Percentiles rank a stretch among this genome's conserved stretches.
These are phyloP conservation scores for Ceratopteris richardii DNA, from an alignment of 75 land plant genomes.

Conservation along the genomic window DNA sequence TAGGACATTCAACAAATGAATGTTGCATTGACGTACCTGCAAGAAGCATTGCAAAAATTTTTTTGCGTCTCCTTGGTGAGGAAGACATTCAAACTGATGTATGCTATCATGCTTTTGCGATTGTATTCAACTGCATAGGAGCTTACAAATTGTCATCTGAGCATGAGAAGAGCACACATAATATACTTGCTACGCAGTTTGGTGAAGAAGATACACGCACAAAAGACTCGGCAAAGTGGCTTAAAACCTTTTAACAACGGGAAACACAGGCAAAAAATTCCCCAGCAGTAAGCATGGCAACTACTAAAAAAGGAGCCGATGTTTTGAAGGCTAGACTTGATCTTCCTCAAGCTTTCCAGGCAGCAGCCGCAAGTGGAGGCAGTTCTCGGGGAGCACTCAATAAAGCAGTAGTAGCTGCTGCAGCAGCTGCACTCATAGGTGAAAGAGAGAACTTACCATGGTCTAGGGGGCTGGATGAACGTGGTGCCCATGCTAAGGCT, in stretches of 20 bases:
- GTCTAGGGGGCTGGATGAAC: conserved; percentile 77
- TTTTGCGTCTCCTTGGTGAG: conserved; percentile 80
- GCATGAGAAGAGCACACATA: conserved; percentile 96
- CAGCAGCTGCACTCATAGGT: conserved; percentile 42
- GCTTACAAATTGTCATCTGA: conserved; percentile 74
- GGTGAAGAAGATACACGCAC: conserved; percentile 99
- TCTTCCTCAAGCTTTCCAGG: conserved; percentile 74
- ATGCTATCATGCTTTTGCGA: conserved; percentile 98
- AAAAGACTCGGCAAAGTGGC: conserved; percentile 92
- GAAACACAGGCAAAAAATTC: conserved; percentile 53
- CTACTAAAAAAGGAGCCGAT: conserved; percentile 29
- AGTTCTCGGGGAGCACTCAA: conserved; percentile 24
- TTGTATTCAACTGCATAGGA: conserved; percentile 98
- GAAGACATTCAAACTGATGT: conserved; percentile 98
- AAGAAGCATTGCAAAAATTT: conserved; percentile 93
- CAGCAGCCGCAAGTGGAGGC: conserved; percentile 49
- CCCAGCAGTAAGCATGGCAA: conserved; percentile 12
- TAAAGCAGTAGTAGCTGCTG: conserved; percentile 22
- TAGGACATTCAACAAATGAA: conserved; percentile 94
- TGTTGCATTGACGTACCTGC: conserved; percentile 84
- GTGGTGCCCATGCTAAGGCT: conserved; percentile 89
- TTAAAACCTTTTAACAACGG: conserved; percentile 86
- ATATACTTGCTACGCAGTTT: conserved; percentile 89
- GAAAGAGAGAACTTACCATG: conserved; percentile 45
- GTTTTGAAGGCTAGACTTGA: conserved; percentile 61